These are phyloP conservation scores for Elongisporangium senticosum DNA, from an alignment of 352 stramenopile species.

Conservation along the genomic window DNA sequence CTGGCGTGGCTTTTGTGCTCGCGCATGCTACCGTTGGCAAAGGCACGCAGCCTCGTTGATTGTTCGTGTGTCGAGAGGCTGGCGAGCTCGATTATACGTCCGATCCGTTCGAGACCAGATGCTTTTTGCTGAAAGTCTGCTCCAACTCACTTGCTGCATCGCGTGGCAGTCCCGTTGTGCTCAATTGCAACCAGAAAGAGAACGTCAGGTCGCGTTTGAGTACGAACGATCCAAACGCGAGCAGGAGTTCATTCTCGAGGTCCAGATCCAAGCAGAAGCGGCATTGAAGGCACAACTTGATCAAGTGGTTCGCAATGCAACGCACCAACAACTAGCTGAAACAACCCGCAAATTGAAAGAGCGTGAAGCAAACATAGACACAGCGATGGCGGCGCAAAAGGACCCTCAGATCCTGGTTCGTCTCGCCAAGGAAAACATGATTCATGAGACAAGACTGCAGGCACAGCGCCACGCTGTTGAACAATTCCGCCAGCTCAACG, in stretches of 20 bases:
- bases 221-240: neutral
- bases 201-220: neutral
- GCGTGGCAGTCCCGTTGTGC: neutral
- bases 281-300: neutral
- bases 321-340: constrained; percentile 2
- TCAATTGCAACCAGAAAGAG: neutral
- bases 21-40: neutral
- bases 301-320: constrained; percentile 2
- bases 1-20: neutral
- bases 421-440: neutral
- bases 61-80: neutral
- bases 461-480: neutral
- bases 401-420: neutral
- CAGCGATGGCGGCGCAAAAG: neutral
- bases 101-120: neutral
- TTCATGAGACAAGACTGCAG: neutral
- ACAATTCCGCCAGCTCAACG: neutral
- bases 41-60: neutral
- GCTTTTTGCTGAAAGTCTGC: neutral
- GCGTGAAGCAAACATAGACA: neutral
- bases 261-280: neutral
- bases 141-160: neutral
- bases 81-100: neutral
- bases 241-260: neutral
- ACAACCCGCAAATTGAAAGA: neutral